Base-by-base conservation (phyloP, 202 grass and related monocot species). In the Cymbopogon flexuosus region DNA sequence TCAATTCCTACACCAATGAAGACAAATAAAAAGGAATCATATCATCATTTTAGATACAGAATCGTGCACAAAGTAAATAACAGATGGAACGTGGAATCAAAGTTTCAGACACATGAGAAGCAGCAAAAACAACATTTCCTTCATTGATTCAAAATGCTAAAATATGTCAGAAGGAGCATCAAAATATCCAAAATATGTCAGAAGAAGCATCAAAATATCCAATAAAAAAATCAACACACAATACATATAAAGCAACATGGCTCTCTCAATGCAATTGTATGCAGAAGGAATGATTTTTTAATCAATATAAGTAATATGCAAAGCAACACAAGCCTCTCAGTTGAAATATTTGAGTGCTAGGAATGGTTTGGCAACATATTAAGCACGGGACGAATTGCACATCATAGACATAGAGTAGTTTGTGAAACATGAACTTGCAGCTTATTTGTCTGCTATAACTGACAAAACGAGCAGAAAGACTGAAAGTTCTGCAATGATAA, bases 1-100 rank as follows among this genome's bases (percentile, higher is more conserved):
- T 90, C 47, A 99, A 45, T 76, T 91, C 90, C 96, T 98, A 79
- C 6, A 10, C 36, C 45, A 68, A 75, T 41, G 41, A 52, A 68
- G 42, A 43, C 5, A 67, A 18, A 73, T n/a, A 76, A 40, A 84
- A 21, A 73, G 54, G 68, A 43, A 79, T 29, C 10, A 59, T 7
- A 51, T 68, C 16, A 67, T 11, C 58, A 85, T 79, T 75, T 81
- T 72, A 68, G 35, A 78, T n/a, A 76, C 59, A 37, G 23, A 83
- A 78, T 7, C 19, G 1, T 31, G 18, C 61, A 52, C 13, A 63
- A 24, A 64, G n/a, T 76, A 74, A 77, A 70, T 76, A 62, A 68
- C 36, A 62, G 24, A 34, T 58, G 45, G 57, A 61, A 57, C 39
- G 62, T 18, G 43, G 52, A 52, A 31, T 42, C 30, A 39, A 21